Evolutionary conservation across 2,329 filamentous ascomycete species (phyloP), one percentile per base, ranked within the genome.

Genomic region (Rosellinia necatrix): DNA sequence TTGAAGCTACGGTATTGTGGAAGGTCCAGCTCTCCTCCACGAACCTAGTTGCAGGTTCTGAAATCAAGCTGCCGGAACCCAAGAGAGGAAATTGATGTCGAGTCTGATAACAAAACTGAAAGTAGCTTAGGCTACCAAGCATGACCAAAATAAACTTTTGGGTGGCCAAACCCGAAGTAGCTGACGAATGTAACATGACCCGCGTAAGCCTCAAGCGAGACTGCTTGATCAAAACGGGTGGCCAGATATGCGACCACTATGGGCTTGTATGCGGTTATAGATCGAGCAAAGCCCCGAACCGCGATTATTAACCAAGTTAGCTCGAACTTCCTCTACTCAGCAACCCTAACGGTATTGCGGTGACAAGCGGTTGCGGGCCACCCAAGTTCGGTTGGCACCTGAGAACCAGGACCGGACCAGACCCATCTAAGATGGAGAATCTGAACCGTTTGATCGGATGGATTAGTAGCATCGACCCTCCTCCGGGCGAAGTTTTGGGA

Each of bases 141-240:
- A 30, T 35, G 17, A 25, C 40, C 10, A 7, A 47, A 22, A 38
- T 27, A 19, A 54, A 49, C n/a, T n/a, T 37, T 12, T 4, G 24
- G 47, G 50, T 42, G 27, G 19, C 32, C 41, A 47, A 37, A 30
- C 32, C 9, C 19, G 17, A 43, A 35, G 29, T 29, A 37, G 25
- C 35, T 21, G 37, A 27, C 21, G 38, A 42, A 35, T 46, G 55
- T 38, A 41, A 53, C 46, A 41, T 42, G 30, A 34, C 34, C 38
- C 21, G 47, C 34, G n/a, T 44, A 17, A 29, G 19, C 27, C 24
- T 24, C 40, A 51, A 55, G 29, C 35, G 29, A 58, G 24, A 44
- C 27, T 32, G 40, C 17, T 17, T 1, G 24, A 29, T 13, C 2
- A 27, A 17, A 32, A 38, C 34, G 27, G 21, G 43, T 48, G 29